Base-by-base conservation (phyloP, 2,329 filamentous ascomycete genomes). In the Fusarium bulbicola region DNA sequence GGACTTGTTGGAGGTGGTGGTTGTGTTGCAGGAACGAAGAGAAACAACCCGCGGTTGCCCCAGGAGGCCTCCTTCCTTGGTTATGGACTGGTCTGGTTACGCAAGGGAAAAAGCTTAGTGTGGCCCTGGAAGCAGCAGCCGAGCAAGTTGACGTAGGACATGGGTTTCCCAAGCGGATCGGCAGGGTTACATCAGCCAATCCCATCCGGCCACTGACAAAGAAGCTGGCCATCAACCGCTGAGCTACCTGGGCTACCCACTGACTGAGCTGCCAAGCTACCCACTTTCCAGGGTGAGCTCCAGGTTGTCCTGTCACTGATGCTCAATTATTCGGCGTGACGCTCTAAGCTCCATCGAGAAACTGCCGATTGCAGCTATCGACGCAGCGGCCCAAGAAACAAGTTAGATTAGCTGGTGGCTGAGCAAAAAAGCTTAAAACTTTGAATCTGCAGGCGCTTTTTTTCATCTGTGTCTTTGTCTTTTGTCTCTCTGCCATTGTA, bases 91-190 rank as follows among this genome's bases (percentile, higher is more conserved):
- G 39, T 26, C 26, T 28, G 42, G 34, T 39, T 30, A 28, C 28
- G 63, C 61, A 58, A 54, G 63, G 43, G 36, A 16, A 63, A 64
- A 54, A 54, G 50, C 49, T 52, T 54, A 54, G 62, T 58, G 63
- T 65, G 62, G 61, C 21, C 45, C 37, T 43, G n/a, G 42, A 36
- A 28, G 40, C 24, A 64, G 50, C 53, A 59, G 12, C 53, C 28
- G n/a, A 40, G 58, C 43, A 40, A 40, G 46, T 74, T 73, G 70
- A 74, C 70, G 70, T 73, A 73, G 70, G 53, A 71, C 70, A 73
- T 74, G 70, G 70, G 58, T 67, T 34, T 45, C 30, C 40, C 40
- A 37, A 37, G 58, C 40, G 63, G 53, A 73, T 71, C 56, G 34
- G 24, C 40, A 36, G 49, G 36, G 34, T 49, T 50, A 21, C 39